phyloP scores from a whole-genome alignment of 768 basidiomycete species.

The Pulveroboletus sp. region DNA sequence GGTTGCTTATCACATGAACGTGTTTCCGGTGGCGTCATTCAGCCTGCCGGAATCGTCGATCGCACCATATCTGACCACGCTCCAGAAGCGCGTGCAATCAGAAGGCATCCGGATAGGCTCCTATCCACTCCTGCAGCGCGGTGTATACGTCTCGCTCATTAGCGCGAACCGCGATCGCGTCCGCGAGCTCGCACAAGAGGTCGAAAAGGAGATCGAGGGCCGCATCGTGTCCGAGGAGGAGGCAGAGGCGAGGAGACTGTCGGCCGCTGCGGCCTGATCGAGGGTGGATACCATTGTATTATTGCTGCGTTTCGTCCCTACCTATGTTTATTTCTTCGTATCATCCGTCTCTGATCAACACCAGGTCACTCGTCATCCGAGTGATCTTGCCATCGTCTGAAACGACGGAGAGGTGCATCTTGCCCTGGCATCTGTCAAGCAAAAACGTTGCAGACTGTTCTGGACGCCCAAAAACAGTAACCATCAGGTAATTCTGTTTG shows the following conservation, averaged over 20 bases:
- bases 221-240: constrained; percentile 63
- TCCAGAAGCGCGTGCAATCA: constrained; percentile 67
- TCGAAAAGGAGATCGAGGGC: constrained; percentile 56
- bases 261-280: constrained; percentile 15
- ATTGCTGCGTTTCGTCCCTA: no score
- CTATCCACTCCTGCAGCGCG: constrained; percentile 56
- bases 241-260: constrained; percentile 46
- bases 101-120: constrained; percentile 83
- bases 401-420: neutral
- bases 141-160: constrained; percentile 64
- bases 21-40: neutral
- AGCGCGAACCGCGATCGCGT: constrained; percentile 46
- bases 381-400: neutral
- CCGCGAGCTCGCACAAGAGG: constrained; percentile 56
- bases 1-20: neutral
- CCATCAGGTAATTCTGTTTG: no score
- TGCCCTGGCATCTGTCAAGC: neutral
- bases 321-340: neutral
- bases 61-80: constrained; percentile 77
- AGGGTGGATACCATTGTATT: no score
- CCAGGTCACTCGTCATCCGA: neutral
- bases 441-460: no score
- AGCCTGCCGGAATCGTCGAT: constrained; percentile 78
- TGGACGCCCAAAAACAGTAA: no score
- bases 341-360: neutral